phyloP scores from a whole-genome alignment of 306 rosid genomes.

The Trifolium dubium region DNA sequence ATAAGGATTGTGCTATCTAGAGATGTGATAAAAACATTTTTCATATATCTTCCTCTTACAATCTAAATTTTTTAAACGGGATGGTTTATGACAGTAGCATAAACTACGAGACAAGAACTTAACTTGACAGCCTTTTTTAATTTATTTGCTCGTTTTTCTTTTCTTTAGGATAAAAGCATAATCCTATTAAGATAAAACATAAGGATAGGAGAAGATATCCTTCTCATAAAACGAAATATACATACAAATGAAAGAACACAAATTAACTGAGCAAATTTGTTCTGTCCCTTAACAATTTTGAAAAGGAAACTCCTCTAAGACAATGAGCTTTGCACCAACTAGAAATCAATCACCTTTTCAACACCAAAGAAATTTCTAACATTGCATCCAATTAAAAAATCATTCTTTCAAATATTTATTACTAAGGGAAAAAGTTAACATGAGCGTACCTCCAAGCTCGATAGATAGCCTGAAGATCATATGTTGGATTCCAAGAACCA shows the following conservation, averaged over 20 bases:
- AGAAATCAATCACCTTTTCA: background rate
- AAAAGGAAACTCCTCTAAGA: conserved; percentile 5
- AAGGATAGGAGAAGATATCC: conserved; percentile 13
- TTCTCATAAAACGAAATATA: background rate
- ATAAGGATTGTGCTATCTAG: background rate
- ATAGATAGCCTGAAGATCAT: conserved; percentile 98
- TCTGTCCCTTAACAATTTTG: background rate
- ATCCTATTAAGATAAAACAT: conserved; percentile 3
- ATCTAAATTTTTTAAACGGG: background rate
- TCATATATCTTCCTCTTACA: background rate
- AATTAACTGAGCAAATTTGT: conserved; percentile 4
- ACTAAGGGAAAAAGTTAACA: conserved; percentile 7
- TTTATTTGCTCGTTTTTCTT: background rate
- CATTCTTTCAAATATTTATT: conserved; percentile 7
- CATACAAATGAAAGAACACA: background rate
- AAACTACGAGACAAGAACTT: background rate
- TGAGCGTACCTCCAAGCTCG: conserved; percentile 91
- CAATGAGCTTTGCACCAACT: background rate
- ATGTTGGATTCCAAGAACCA: conserved; percentile 99
- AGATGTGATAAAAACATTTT: background rate
- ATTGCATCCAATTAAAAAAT: conserved; percentile 19
- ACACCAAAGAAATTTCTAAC: background rate
- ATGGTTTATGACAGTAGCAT: background rate
- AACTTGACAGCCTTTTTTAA: background rate
- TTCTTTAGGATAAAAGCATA: background rate